phyloP scores from a whole-genome alignment of 2,329 filamentous ascomycete species.

The Diaporthe sp. region DNA sequence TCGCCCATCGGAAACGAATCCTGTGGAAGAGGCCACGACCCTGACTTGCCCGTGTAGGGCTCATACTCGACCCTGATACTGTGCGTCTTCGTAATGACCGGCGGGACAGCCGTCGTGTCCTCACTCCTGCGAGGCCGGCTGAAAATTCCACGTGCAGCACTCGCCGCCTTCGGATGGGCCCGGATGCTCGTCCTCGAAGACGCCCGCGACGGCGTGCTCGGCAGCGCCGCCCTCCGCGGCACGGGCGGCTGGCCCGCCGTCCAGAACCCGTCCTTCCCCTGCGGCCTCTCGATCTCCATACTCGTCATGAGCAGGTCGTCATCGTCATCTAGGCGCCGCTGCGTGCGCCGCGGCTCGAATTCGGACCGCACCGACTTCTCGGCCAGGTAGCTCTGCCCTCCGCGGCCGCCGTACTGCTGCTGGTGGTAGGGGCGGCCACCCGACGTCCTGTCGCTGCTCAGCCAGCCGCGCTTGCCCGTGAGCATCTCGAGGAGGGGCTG shows the following conservation, averaged over 20 bases:
- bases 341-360: background rate
- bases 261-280: background rate
- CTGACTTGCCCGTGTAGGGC: background rate
- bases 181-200: slow-evolving; percentile 26
- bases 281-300: background rate
- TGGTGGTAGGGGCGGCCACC: slow-evolving; percentile 28
- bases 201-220: slow-evolving; percentile 15
- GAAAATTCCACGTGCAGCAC: background rate
- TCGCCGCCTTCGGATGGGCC: background rate
- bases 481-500: slow-evolving; percentile 50
- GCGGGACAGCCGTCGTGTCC: background rate
- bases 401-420: background rate
- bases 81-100: slow-evolving; percentile 20
- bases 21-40: slow-evolving; percentile 10
- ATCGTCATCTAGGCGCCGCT: background rate
- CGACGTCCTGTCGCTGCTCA: slow-evolving; percentile 35
- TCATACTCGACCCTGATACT: slow-evolving; percentile 26
- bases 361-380: slow-evolving; percentile 25
- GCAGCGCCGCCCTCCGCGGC: slow-evolving; percentile 1
- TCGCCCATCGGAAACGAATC: slow-evolving; percentile 1
- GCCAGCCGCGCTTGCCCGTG: slow-evolving; percentile 40
- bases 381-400: slow-evolving; percentile 5
- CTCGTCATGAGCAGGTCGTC: slow-evolving; percentile 29
- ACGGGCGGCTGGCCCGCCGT: background rate
- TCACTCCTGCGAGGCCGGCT: slow-evolving; percentile 14